These are phyloP conservation scores for Penicillium longicatenatum DNA, from an alignment of 495 filamentous ascomycete genomes.

Conservation along the genomic window DNA sequence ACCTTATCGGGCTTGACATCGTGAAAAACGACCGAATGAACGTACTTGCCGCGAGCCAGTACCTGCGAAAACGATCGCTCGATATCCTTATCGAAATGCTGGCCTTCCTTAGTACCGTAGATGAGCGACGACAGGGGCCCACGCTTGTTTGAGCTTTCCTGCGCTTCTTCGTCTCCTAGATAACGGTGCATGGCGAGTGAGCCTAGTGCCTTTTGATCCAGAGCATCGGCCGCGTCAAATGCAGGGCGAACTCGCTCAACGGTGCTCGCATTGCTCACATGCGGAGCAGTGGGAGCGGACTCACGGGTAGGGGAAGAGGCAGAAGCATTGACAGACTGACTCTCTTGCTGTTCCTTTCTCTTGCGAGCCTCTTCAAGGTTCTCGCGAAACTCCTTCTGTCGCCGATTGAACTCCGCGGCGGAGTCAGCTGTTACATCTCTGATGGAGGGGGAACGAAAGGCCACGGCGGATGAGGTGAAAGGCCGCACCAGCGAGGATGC, in stretches of 20 bases:
- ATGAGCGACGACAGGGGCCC: constrained; percentile 68
- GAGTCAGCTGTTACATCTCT: constrained; percentile 77
- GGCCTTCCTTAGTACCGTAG: constrained; percentile 93
- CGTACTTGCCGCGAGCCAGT: constrained; percentile 94
- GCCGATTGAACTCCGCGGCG: constrained; percentile 71
- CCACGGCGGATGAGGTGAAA: constrained; percentile 59
- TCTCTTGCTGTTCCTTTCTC: constrained; percentile 78
- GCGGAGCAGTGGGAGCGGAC: constrained; percentile 57
- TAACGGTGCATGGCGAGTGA: constrained; percentile 63
- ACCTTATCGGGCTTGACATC: constrained; percentile 94
- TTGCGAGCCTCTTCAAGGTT: constrained; percentile 73
- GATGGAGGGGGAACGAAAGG: constrained; percentile 70
- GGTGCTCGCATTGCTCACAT: constrained; percentile 57
- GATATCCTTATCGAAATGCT: constrained; percentile 89
- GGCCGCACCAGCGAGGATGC: constrained; percentile 55
- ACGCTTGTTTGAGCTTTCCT: constrained; percentile 55
- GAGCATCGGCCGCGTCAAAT: constrained; percentile 42
- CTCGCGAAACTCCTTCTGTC: constrained; percentile 85
- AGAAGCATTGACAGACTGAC: constrained; percentile 63
- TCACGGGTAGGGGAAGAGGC: constrained; percentile 49
- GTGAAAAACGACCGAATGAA: constrained; percentile 97
- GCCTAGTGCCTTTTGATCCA: constrained; percentile 56
- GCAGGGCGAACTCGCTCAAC: constrained; percentile 29
- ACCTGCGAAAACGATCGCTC: constrained; percentile 93
- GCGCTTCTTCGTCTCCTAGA: constrained; percentile 49